Conservation (phyloP, 1,139 yeast genomes). For the Yamadazyma siamensis region DNA sequence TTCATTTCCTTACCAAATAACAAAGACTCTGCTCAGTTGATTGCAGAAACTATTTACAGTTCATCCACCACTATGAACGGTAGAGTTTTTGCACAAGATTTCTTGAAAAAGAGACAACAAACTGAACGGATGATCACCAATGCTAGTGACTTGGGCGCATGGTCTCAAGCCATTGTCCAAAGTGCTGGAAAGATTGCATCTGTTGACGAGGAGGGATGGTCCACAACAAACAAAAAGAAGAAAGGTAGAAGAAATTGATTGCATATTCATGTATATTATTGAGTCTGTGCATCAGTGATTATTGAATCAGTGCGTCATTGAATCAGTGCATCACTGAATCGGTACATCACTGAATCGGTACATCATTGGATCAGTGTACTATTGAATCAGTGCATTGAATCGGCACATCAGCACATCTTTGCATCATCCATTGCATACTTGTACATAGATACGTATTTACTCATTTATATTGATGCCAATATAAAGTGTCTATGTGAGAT, state of each 20-base stretch:
- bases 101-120: conserved; percentile 68
- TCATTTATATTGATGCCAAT: no score
- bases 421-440: no score
- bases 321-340: no score
- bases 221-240: conserved; percentile 54
- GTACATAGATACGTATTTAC: no score
- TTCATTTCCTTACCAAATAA: conserved; percentile 73
- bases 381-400: no score
- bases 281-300: background rate
- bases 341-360: no score
- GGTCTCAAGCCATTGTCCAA: conserved; percentile 62
- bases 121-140: conserved; percentile 58
- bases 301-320: no score
- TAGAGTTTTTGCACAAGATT: conserved; percentile 87
- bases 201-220: conserved; percentile 77
- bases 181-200: conserved; percentile 45
- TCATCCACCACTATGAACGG: conserved; percentile 94
- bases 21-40: conserved; percentile 74
- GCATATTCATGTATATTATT: no score
- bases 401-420: no score
- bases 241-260: conserved; percentile 15
- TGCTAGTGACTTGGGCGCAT: conserved; percentile 52
- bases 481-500: no score
- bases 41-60: conserved; percentile 88
- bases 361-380: no score